These are phyloP conservation scores for Tetradesmus obliquus DNA, from an alignment of 139 green algal genomes.

Conservation along the genomic window DNA sequence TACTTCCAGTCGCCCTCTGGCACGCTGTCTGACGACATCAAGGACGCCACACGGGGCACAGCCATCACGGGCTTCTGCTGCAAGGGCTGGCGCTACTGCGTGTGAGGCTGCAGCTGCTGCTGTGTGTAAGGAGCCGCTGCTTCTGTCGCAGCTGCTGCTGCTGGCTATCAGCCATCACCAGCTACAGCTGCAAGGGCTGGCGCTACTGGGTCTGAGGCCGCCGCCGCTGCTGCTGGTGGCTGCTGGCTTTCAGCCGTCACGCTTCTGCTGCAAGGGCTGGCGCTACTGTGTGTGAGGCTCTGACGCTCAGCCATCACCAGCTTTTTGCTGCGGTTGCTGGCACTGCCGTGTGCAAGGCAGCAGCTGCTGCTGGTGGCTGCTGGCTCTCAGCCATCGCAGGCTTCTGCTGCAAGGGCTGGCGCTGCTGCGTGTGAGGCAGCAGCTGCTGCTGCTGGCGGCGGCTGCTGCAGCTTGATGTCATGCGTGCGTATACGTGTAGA, in stretches of 20 bases:
- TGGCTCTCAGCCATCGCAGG: background rate
- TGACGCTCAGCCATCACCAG: too few relatives aligned
- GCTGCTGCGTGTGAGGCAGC: conserved; percentile 8
- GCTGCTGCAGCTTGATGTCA: too few relatives aligned
- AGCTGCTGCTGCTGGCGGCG: background rate
- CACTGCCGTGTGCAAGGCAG: too few relatives aligned
- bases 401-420: conserved; percentile 27
- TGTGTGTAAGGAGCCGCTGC: too few relatives aligned
- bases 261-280: conserved; percentile 27
- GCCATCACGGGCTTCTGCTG: conserved; percentile 22
- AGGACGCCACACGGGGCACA: conserved; percentile 10
- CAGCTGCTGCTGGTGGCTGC: too few relatives aligned
- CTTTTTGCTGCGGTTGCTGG: too few relatives aligned
- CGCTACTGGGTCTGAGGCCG: too few relatives aligned
- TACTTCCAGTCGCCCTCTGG: conserved; percentile 26
- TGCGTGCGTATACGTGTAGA: too few relatives aligned
- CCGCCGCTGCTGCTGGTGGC: too few relatives aligned
- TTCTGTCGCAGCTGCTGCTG: too few relatives aligned
- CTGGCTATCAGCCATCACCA: too few relatives aligned
- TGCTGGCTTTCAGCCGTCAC: background rate
- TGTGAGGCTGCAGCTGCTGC: background rate
- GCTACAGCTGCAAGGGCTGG: background rate
- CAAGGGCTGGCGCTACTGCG: conserved; percentile 31
- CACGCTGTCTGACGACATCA: background rate
- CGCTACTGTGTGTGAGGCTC: conserved; percentile 17